These are phyloP conservation scores for Helotiales sp. DNA, from an alignment of 2,329 filamentous ascomycete genomes.

Conservation along the genomic window DNA sequence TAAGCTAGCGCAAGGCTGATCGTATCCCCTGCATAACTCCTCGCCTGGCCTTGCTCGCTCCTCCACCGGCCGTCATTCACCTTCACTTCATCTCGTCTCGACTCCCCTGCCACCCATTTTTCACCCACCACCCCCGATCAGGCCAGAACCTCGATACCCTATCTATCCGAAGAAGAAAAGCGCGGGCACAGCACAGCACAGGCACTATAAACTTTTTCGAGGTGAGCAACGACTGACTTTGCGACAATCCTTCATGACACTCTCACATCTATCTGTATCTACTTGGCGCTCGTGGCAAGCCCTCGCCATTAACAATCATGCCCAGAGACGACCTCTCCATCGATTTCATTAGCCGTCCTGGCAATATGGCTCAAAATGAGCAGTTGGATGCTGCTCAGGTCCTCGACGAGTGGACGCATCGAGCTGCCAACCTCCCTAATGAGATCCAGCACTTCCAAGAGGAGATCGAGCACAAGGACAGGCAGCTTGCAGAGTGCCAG, in stretches of 20 bases:
- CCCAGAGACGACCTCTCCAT: conserved; percentile 75
- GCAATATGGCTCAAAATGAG: conserved; percentile 58
- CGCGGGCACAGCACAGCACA: conserved; percentile 1
- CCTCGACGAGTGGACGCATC: conserved; percentile 78
- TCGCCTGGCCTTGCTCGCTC: neutral
- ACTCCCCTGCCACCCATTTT: conserved; percentile 18
- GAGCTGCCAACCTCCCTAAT: conserved; percentile 78
- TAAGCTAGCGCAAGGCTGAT: conserved; percentile 5
- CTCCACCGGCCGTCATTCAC: conserved; percentile 10
- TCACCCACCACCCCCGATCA: conserved; percentile 8
- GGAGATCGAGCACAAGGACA: conserved; percentile 81
- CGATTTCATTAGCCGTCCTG: conserved; percentile 60
- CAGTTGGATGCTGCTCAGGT: conserved; percentile 70
- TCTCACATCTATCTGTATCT: conserved; percentile 23
- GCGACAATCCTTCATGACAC: conserved; percentile 16
- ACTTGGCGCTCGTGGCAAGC: conserved; percentile 32
- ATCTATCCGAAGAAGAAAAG: conserved; percentile 12
- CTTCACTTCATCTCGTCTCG: conserved; percentile 8
- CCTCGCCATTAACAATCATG: conserved; percentile 64
- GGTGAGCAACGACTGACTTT: conserved; percentile 38
- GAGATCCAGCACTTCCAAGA: conserved; percentile 85
- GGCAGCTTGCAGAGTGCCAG: conserved; percentile 70
- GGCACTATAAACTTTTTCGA: conserved; percentile 27
- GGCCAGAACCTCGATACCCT: conserved; percentile 7
- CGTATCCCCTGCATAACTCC: neutral